Base-by-base conservation (phyloP, 768 basidiomycete species). In the Thelephora ganbajun region DNA sequence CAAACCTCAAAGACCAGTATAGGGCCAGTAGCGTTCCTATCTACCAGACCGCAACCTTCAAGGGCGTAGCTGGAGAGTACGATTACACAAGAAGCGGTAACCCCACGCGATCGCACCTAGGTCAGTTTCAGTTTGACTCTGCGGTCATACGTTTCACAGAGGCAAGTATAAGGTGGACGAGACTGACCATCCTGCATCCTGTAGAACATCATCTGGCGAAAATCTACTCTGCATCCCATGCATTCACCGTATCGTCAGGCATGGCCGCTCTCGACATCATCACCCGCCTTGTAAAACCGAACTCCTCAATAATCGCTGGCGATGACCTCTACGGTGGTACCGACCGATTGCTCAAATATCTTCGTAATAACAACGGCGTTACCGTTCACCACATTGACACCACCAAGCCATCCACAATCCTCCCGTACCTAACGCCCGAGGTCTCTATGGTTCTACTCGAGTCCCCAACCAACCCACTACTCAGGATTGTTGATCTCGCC, bases 181-280 rank as follows among this genome's bases (percentile, higher is more conserved):
- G 26, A 9, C 9, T 30, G 26, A 30, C 9, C 4, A 30, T 30
- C 26, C 26, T 30, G 4, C 26, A 9, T 33, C 26, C 36, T 49
- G 35, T 61, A 98, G 96, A 98, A 63, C 89, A 97, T 55, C 96
- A 98, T 61, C 74, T 99, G 43, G 94, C 94, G 49, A 91, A 97
- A 70, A 91, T 99, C 57, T 96, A 93, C 33, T 88, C 86, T 23
- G 91, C 93, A 5, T 69, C 71, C 4, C 81, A 94, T 73, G 89
- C 90, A 0, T 88, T 94, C 60, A 77, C 82, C 16, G 89, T 99
- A 4, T 88, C 91, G 5, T 97, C 94, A 3, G 96, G 96, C 47
- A 99, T 99, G 96, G 92, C 94, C 14, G 92, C 93, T 2, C 75
- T 98, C 36, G 96, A 99, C 64, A 78, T 91, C 46, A 97, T 99